Conservation (phyloP, 2,329 filamentous ascomycete genomes). For the Cordyceps cicadae region DNA sequence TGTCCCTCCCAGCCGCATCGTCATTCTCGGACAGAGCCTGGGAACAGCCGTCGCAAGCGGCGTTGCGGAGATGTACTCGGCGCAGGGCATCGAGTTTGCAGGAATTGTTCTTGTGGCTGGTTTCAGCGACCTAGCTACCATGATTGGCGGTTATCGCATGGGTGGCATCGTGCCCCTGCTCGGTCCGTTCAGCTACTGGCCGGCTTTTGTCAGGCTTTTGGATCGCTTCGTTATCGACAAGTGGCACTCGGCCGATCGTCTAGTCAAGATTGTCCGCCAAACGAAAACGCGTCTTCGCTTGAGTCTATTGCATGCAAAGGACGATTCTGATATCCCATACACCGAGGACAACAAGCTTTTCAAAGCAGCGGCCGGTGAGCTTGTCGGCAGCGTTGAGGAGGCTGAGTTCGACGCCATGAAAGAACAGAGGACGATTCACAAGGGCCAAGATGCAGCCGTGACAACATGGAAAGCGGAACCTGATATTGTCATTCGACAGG, state of each 20-base stretch:
- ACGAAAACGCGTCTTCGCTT: constrained; percentile 52
- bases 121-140: constrained; percentile 65
- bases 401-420: constrained; percentile 37
- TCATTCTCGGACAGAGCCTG: constrained; percentile 77
- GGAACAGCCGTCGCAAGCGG: constrained; percentile 78
- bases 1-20: constrained; percentile 63
- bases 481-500: constrained; percentile 43
- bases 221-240: constrained; percentile 62
- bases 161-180: constrained; percentile 72
- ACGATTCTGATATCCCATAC: constrained; percentile 78
- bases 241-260: constrained; percentile 65
- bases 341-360: constrained; percentile 59
- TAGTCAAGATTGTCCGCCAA: constrained; percentile 47
- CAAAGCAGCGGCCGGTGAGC: constrained; percentile 47
- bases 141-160: constrained; percentile 71
- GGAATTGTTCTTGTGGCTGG: constrained; percentile 71
- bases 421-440: constrained; percentile 33
- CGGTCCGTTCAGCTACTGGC: constrained; percentile 62
- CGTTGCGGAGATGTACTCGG: constrained; percentile 61
- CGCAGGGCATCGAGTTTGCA: constrained; percentile 59
- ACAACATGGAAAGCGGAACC: constrained; percentile 36
- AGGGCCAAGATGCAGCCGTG: constrained; percentile 40
- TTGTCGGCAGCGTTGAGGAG: constrained; percentile 29
- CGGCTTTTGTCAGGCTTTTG: constrained; percentile 53
- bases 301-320: constrained; percentile 67